These are phyloP conservation scores for Pleurozium schreberi DNA, from an alignment of 225 moss, liverwort and hornwort species.

Conservation along the genomic window DNA sequence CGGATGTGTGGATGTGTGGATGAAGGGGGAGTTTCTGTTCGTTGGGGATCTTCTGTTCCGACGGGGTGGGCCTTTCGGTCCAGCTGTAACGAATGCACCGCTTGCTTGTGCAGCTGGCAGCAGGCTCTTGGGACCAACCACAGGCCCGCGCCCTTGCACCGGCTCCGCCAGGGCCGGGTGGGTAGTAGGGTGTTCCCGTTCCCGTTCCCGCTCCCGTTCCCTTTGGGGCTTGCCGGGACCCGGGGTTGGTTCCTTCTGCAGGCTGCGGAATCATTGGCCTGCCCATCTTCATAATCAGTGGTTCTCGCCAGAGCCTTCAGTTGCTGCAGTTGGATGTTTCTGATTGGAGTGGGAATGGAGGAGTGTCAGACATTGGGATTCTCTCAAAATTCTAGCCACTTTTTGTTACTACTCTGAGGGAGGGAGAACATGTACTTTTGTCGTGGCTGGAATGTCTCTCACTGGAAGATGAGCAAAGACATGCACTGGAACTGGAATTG, in stretches of 20 bases:
- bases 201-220: too few relatives aligned
- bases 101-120: constrained; percentile 4
- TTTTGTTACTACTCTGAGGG: not conserved
- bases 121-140: not conserved
- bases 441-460: not conserved
- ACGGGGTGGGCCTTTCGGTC: not conserved
- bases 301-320: not conserved
- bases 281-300: not conserved
- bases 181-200: not conserved
- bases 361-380: not conserved
- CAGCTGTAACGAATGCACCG: constrained; percentile 11
- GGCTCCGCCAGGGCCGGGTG: not conserved
- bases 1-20: not conserved
- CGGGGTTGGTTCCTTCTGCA: not conserved
- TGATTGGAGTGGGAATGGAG: not conserved
- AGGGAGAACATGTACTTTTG: not conserved
- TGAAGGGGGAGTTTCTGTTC: not conserved
- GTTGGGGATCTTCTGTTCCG: not conserved
- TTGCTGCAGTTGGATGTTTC: not conserved
- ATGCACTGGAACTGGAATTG: not conserved
- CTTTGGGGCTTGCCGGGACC: not conserved
- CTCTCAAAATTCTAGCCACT: not conserved
- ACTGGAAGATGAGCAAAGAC: accelerated
- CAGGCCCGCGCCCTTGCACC: not conserved
- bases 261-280: not conserved